Percentiles rank a stretch among this genome's conserved stretches.
These are phyloP conservation scores for Hemerocallis citrina DNA, from an alignment of 106 monocot species.

Conservation along the genomic window DNA sequence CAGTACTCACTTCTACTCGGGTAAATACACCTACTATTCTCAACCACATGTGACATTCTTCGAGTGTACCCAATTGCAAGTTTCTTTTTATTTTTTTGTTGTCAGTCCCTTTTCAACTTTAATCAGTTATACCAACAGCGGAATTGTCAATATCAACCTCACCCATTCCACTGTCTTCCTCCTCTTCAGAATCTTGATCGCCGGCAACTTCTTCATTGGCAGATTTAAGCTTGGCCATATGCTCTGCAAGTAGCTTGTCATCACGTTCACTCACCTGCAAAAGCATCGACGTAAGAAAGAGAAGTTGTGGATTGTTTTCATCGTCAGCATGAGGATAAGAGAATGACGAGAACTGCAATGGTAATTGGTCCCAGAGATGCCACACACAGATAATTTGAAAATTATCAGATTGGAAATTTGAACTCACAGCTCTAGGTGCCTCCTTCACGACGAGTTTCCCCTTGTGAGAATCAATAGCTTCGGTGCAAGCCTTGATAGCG, in stretches of 20 bases:
- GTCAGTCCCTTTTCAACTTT: neutral
- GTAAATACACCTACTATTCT: neutral
- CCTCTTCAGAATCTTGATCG: slow-evolving; percentile 52
- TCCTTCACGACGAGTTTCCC: slow-evolving; percentile 85
- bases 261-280: slow-evolving; percentile 65
- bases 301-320: neutral
- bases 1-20: neutral
- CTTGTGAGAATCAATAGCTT: slow-evolving; percentile 60
- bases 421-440: slow-evolving; percentile 87
- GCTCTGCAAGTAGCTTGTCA: slow-evolving; percentile 68
- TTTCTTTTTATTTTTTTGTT: too few relatives aligned
- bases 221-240: slow-evolving; percentile 49
- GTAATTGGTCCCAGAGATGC: neutral
- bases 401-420: neutral
- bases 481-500: slow-evolving; percentile 66
- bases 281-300: neutral
- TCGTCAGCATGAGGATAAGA: neutral
- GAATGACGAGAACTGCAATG: neutral
- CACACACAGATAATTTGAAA: neutral
- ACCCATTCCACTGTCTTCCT: slow-evolving; percentile 75
- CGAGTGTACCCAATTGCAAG: neutral
- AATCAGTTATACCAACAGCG: slow-evolving; percentile 10
- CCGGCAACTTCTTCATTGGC: slow-evolving; percentile 66
- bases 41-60: neutral
- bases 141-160: slow-evolving; percentile 31